phyloP scores from a whole-genome alignment of 306 rosid genomes.

The Mimosa bimucronata region DNA sequence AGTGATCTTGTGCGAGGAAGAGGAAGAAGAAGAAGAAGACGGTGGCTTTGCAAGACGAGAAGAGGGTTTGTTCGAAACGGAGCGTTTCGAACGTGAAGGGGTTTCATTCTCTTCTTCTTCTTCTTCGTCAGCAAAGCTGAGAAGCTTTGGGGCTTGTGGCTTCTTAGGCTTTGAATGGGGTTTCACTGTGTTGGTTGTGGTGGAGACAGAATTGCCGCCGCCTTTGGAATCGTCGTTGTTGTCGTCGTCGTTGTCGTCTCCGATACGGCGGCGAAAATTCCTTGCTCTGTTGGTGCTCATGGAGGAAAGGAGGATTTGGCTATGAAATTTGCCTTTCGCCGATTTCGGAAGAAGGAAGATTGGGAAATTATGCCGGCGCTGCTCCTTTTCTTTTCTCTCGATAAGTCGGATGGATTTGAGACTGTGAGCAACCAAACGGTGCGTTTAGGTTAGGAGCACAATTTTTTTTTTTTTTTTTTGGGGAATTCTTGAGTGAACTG shows the following conservation, averaged over 20 bases:
- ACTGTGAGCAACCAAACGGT: too few species aligned
- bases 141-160: slow-evolving; percentile 72
- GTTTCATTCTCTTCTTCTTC: slow-evolving; percentile 61
- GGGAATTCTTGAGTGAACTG: too few species aligned
- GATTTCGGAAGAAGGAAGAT: too few species aligned
- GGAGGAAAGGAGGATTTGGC: too few species aligned
- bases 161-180: slow-evolving; percentile 65
- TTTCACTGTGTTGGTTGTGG: slow-evolving; percentile 6
- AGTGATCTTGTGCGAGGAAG: slow-evolving; percentile 77
- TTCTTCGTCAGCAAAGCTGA: slow-evolving; percentile 88
- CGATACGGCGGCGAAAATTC: slow-evolving; percentile 88
- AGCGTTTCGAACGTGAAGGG: slow-evolving; percentile 51
- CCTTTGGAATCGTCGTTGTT: slow-evolving; percentile 23
- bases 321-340: too few species aligned
- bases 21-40: slow-evolving; percentile 59
- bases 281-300: slow-evolving; percentile 73
- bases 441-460: too few species aligned
- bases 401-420: too few species aligned
- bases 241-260: slow-evolving; percentile 43
- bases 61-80: slow-evolving; percentile 51
- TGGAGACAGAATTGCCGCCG: slow-evolving; percentile 10
- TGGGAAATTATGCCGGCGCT: too few species aligned
- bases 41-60: slow-evolving; percentile 52
- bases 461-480: too few species aligned
- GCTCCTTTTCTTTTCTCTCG: too few species aligned